A percentile compares a stretch with the other conserved stretches of the same genome.
phyloP scores from a whole-genome alignment of 495 filamentous ascomycete genomes.

The Penicillium turbatum region DNA sequence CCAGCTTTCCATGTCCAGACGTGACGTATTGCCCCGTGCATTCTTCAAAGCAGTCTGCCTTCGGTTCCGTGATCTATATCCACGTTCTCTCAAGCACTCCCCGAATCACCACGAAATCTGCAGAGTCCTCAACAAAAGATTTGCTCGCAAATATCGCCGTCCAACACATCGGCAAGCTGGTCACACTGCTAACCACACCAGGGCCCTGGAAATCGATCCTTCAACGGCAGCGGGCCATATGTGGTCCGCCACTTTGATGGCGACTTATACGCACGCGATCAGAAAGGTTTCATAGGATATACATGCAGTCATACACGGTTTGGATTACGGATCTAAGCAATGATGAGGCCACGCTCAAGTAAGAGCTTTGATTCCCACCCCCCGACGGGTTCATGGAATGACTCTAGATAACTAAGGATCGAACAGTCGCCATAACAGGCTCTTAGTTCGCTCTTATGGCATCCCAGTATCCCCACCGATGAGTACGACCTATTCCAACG shows the following conservation, averaged over 20 bases:
- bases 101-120: slow-evolving; percentile 5
- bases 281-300: slow-evolving; percentile 24
- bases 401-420: slow-evolving; percentile 2
- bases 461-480: slow-evolving; percentile 32
- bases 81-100: background rate
- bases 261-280: slow-evolving; percentile 29
- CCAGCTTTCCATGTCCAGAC: no score
- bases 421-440: slow-evolving; percentile 27
- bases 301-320: slow-evolving; percentile 30
- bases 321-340: slow-evolving; percentile 27
- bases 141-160: slow-evolving; percentile 47
- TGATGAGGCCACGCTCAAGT: no score
- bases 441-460: slow-evolving; percentile 37
- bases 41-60: no score
- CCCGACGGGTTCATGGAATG: no score
- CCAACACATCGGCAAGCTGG: slow-evolving; percentile 40
- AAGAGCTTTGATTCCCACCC: no score
- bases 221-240: slow-evolving; percentile 18
- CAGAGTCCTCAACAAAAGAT: slow-evolving; percentile 28
- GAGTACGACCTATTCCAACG: slow-evolving; percentile 26
- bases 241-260: slow-evolving; percentile 7
- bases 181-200: slow-evolving; percentile 35
- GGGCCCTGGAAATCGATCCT: slow-evolving; percentile 20
- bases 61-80: no score
- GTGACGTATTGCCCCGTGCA: no score